Percentiles rank a stretch among this genome's conserved stretches.
These are phyloP conservation scores for Blastomyces emzantsi DNA, from an alignment of 2,329 filamentous ascomycete genomes.

Conservation along the genomic window DNA sequence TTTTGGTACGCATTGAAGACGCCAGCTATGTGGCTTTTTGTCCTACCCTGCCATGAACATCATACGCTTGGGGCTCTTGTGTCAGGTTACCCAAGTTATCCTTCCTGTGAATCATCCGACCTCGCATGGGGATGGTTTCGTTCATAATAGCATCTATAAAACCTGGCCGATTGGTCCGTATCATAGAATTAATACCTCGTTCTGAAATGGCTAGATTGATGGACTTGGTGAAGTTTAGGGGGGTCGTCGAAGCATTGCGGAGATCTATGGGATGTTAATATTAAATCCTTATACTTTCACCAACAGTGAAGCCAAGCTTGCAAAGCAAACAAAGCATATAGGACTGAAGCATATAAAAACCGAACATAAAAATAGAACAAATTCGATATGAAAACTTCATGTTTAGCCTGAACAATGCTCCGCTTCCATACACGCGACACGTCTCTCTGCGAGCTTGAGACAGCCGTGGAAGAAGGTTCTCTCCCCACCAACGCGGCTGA, in stretches of 20 bases:
- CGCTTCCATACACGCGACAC: background rate
- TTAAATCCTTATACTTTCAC: background rate
- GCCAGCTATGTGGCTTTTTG: slow-evolving; percentile 21
- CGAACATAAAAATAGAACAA: background rate
- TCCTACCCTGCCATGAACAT: slow-evolving; percentile 69
- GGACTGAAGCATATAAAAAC: background rate
- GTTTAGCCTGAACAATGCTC: background rate
- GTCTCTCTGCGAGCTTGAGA: too few relatives aligned
- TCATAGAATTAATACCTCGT: slow-evolving; percentile 82
- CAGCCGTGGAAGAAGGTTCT: too few relatives aligned
- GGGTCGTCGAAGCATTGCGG: slow-evolving; percentile 68
- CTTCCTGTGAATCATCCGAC: slow-evolving; percentile 87
- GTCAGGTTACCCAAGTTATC: slow-evolving; percentile 57
- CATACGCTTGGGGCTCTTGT: slow-evolving; percentile 78
- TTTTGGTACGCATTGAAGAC: background rate
- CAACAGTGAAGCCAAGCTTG: background rate
- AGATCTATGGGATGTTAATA: slow-evolving; percentile 54
- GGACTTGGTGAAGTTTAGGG: slow-evolving; percentile 94
- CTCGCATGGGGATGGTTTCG: slow-evolving; percentile 84
- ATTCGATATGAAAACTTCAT: background rate
- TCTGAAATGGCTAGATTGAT: slow-evolving; percentile 96
- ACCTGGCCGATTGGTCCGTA: slow-evolving; percentile 54
- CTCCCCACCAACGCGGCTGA: background rate
- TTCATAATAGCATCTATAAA: slow-evolving; percentile 66
- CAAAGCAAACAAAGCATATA: background rate